phyloP scores from a whole-genome alignment of 306 rosid genomes.

The Senna siamea region DNA sequence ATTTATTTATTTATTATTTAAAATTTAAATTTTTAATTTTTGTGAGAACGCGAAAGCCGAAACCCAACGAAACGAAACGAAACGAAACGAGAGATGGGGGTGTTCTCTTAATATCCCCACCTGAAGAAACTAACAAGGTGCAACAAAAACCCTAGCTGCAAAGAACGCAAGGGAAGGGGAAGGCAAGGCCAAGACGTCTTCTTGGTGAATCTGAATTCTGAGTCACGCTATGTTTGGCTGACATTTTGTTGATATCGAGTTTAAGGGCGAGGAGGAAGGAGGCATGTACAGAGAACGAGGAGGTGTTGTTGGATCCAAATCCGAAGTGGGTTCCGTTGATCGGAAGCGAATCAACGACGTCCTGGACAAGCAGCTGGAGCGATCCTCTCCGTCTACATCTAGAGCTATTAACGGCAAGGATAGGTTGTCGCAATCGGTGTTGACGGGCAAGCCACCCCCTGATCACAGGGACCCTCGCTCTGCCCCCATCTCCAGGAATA shows the following conservation, averaged over 20 bases:
- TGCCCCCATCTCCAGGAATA: conserved; percentile 45
- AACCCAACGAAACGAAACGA: background rate
- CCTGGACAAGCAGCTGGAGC: conserved; percentile 85
- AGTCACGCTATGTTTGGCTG: conserved; percentile 38
- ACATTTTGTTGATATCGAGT: background rate
- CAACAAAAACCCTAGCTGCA: conserved; percentile 36
- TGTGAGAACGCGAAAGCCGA: background rate
- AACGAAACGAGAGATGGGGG: background rate
- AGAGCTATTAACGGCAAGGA: conserved; percentile 71
- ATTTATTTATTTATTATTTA: too few species aligned
- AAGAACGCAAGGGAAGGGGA: background rate
- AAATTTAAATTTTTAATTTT: background rate
- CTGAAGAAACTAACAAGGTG: conserved; percentile 2
- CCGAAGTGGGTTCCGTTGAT: conserved; percentile 62
- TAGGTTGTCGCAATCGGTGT: conserved; percentile 39
- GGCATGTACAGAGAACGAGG: conserved; percentile 73
- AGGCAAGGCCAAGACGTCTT: background rate
- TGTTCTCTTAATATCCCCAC: background rate
- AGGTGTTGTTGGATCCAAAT: conserved; percentile 53
- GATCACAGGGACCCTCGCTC: conserved; percentile 61
- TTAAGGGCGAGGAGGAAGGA: background rate
- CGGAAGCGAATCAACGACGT: conserved; percentile 96
- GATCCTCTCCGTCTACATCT: conserved; percentile 95
- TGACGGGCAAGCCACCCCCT: conserved; percentile 41
- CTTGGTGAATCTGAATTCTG: background rate